Base-by-base conservation (phyloP, 805 yeast genomes). In the Blastobotrys mokoenaii region DNA sequence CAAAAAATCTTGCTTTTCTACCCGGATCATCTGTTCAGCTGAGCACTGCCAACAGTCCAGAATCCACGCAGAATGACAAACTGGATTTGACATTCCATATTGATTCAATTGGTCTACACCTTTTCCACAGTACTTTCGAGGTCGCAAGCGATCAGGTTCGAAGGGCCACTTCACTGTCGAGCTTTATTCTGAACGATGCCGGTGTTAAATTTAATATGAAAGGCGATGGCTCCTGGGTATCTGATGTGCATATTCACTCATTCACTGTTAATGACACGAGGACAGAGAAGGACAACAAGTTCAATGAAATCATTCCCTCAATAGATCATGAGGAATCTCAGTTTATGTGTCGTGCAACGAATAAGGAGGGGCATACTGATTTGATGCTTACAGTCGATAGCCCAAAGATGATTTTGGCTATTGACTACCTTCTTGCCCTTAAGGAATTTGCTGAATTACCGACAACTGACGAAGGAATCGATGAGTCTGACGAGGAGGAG, bases 381-480 rank as follows among this genome's bases (percentile, higher is more conserved):
- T 59, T 75, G 2, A 72, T 80, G 56, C 58, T 83, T 3, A 77
- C 87, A 0, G 73, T 90, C 9, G 95, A 86, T 48, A 83, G 82
- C 50, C 97, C 97, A 0, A 76, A 75, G 46, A 73, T 83, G 9
- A 79, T 93, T 41, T 61, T 93, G 25, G 96, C 97, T 0, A 66
- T 93, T 53, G 97, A 89, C 58, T 89, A 86, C 61, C 57, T 90
- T 31, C 76, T 89, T 62, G 85, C 93, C 1, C 57, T 93, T 52
- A 84, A 84, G 51, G 59, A 67, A 0, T 89, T 82, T 59, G 61
- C 69, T n/a, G 80, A 74, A 40, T 46, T 15, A 54, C 49, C 14
- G 32, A 38, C 7, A 16, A 35, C 38, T 7, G 56, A 46, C 16
- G 50, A 47, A 22, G 14, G 31, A 11, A 45, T 51, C 11, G 50